Base-by-base conservation (phyloP, 2,329 filamentous ascomycete genomes). In the Xylariomycetidae sp. region DNA sequence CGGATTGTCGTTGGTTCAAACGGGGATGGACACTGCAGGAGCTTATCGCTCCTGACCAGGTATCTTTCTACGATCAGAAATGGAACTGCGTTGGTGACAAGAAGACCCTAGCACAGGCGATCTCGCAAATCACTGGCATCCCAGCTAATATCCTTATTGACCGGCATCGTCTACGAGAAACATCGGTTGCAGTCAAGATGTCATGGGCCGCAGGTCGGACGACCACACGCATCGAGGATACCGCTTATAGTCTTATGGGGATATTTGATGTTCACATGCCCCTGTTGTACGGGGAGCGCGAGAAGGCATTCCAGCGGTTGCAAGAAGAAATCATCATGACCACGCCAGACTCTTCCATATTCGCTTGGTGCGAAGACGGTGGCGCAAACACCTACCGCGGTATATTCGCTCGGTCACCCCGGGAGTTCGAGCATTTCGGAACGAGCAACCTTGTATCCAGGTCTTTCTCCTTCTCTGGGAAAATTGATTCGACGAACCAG, bases 21-120 rank as follows among this genome's bases (percentile, higher is more conserved):
- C 31, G 40, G 25, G 38, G 40, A 7, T 46, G 39, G 41, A 43
- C 42, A 8, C 35, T 49, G n/a, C 38, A 48, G 25, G 39, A 48
- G 19, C 28, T 48, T 2, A 36, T 48, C 9, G 45, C 47, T 2
- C 42, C 43, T 6, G 28, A 14, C 6, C 6, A 25, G 9, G 19
- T 48, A 20, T 20, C 39, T 4, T 46, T 48, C 36, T 47, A 40
- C 15, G 35, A 37, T 22, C 14, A n/a, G 10, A 14, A 31, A 12
- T 49, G 47, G 47, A 8, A 16, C 7, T 29, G 25, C 10, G 26
- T 46, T 15, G 42, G 34, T n/a, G 31, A 29, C 8, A 44, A 43
- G 13, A 17, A 10, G 1, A 32, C 23, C 14, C 28, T 46, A 2
- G 22, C 31, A 19, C 10, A 24, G 4, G 12, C 17, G 4, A 29